Percentiles rank a stretch among this genome's conserved stretches.
phyloP scores from a whole-genome alignment of 2,329 filamentous ascomycete species.

The Colletotrichum abscissum region DNA sequence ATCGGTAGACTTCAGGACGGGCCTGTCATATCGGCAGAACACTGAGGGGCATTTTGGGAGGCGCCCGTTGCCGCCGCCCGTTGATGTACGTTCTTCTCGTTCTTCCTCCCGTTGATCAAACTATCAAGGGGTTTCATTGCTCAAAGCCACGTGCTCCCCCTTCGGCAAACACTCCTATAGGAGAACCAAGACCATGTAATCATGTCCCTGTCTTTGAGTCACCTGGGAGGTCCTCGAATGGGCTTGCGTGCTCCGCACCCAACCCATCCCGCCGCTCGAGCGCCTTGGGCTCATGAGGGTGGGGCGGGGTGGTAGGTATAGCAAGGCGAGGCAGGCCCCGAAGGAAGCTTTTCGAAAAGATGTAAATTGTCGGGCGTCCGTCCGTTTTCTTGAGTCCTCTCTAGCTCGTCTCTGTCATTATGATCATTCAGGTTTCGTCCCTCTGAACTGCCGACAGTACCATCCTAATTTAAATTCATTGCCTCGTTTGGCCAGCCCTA shows the following conservation, averaged over 20 bases:
- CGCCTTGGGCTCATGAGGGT: slow-evolving; percentile 18
- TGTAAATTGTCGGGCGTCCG: slow-evolving; percentile 6
- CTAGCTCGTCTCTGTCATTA: background rate
- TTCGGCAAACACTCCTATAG: slow-evolving; percentile 21
- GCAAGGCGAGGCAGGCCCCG: slow-evolving; percentile 12
- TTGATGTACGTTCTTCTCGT: background rate
- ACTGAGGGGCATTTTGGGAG: background rate
- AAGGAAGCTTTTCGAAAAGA: slow-evolving; percentile 17
- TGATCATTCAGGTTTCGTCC: background rate
- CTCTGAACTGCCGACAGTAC: background rate
- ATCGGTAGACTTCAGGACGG: slow-evolving; percentile 14
- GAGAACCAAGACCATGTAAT: slow-evolving; percentile 2
- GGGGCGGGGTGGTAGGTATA: slow-evolving; percentile 20
- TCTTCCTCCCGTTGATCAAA: slow-evolving; percentile 26
- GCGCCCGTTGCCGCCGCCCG: slow-evolving; percentile 2
- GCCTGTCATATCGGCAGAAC: slow-evolving; percentile 22
- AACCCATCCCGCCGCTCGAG: slow-evolving; percentile 18
- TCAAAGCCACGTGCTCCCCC: slow-evolving; percentile 20
- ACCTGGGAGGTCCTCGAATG: slow-evolving; percentile 8
- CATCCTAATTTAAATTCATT: background rate
- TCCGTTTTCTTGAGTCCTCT: background rate
- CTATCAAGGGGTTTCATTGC: slow-evolving; percentile 18
- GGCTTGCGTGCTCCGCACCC: slow-evolving; percentile 18
- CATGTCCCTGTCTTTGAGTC: background rate
- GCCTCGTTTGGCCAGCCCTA: background rate